Evolutionary conservation across 345 rosid species (phyloP).

Genomic region (Syzygium grande): DNA sequence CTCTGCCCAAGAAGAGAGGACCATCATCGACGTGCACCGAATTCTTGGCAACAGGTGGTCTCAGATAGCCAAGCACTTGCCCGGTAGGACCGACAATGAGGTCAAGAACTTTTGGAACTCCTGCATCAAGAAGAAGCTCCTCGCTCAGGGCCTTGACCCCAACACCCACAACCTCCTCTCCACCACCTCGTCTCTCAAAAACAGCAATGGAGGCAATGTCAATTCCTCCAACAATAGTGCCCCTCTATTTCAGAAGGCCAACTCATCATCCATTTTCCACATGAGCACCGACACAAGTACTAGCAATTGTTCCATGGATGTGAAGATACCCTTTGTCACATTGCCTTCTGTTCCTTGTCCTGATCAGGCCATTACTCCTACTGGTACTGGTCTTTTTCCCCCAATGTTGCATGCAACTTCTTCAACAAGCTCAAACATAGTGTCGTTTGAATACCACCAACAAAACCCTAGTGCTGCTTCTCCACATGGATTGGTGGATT

Average conservation of each 20-base stretch:
- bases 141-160: conserved; percentile 49
- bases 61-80: conserved; percentile 59
- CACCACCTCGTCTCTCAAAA: not conserved
- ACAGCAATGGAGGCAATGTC: not conserved
- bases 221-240: not conserved
- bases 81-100: conserved; percentile 65
- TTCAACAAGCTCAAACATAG: not conserved
- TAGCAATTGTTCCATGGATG: not conserved
- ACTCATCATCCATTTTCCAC: not conserved
- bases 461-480: conserved; percentile 16
- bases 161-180: conserved; percentile 41
- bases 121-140: conserved; percentile 55
- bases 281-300: not conserved
- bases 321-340: conserved; percentile 7
- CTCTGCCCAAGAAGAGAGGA: conserved; percentile 40
- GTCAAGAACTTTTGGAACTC: conserved; percentile 64
- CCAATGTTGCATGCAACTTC: not conserved
- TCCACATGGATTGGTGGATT: not conserved
- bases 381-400: not conserved
- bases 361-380: not conserved
- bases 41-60: conserved; percentile 60
- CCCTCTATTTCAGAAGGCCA: not conserved
- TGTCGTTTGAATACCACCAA: not conserved
- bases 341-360: conserved; percentile 1
- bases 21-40: conserved; percentile 41